Evolutionary conservation across 2,329 filamentous ascomycete genomes (phyloP).

Genomic region (Grosmannia penicillata): DNA sequence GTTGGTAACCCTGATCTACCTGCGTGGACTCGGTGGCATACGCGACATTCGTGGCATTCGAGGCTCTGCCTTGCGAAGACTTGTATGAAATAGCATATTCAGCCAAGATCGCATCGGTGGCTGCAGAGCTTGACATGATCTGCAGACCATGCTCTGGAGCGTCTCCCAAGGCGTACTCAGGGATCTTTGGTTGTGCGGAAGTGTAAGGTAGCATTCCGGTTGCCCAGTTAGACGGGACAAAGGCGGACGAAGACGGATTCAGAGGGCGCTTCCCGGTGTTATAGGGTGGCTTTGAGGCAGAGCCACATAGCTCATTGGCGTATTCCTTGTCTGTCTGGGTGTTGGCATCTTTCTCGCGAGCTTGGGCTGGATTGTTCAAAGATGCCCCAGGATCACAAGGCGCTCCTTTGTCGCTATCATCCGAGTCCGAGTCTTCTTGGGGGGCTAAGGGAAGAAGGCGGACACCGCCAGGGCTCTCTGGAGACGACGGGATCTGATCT

Average conservation of each 20-base stretch:
- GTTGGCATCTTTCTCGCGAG: too few species aligned
- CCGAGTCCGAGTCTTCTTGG: too few species aligned
- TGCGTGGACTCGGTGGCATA: not conserved
- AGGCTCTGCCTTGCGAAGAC: not conserved
- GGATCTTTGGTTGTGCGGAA: not conserved
- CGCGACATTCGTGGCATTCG: not conserved
- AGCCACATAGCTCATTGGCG: not conserved
- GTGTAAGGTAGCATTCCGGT: not conserved
- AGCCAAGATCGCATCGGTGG: not conserved
- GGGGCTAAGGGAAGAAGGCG: too few species aligned
- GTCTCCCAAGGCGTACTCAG: not conserved
- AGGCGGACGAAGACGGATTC: not conserved
- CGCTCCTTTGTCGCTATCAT: too few species aligned
- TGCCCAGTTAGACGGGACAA: not conserved
- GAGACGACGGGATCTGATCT: too few species aligned
- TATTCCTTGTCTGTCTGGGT: too few species aligned
- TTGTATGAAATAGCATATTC: not conserved
- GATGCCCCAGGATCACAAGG: too few species aligned
- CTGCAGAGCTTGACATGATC: not conserved
- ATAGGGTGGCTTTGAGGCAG: not conserved
- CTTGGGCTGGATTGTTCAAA: too few species aligned
- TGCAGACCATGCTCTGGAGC: not conserved
- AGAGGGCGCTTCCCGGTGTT: not conserved
- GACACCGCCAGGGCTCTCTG: too few species aligned
- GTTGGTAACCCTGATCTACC: not conserved